phyloP scores from a whole-genome alignment of 441 rosid genomes.

The Mallotus japonicus region DNA sequence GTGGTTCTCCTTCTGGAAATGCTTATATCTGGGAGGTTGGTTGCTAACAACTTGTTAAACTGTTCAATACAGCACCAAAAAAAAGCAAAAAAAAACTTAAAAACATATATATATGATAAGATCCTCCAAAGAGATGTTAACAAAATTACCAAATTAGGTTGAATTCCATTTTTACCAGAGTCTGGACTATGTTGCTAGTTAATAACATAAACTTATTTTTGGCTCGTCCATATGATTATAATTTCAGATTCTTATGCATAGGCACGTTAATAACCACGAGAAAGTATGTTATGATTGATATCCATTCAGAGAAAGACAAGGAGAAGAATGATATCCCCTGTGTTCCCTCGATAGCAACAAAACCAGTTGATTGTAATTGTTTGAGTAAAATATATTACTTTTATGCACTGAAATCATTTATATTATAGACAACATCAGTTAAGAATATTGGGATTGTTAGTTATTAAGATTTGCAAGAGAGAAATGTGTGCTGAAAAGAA shows the following conservation, averaged over 20 bases:
- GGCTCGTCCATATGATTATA: no score
- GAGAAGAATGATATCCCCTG: slow-evolving; percentile 80
- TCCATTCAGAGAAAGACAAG: slow-evolving; percentile 91
- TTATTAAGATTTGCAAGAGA: no score
- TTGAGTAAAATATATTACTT: slow-evolving; percentile 44
- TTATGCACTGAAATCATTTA: slow-evolving; percentile 15
- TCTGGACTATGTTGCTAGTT: no score
- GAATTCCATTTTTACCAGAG: no score
- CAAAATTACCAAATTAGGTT: no score
- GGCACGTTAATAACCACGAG: slow-evolving; percentile 43
- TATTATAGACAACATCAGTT: neutral
- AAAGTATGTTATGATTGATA: slow-evolving; percentile 66
- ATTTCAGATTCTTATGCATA: no score
- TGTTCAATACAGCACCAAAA: neutral
- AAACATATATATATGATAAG: no score
- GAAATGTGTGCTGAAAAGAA: no score
- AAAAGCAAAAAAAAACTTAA: no score
- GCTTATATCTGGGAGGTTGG: slow-evolving; percentile 57
- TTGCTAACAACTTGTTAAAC: slow-evolving; percentile 1
- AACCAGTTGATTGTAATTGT: slow-evolving; percentile 71
- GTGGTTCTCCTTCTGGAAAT: slow-evolving; percentile 51
- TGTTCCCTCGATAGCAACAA: slow-evolving; percentile 78
- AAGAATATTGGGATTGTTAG: no score
- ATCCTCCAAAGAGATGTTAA: no score
- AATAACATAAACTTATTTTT: no score